These are phyloP conservation scores for Fusarium annulatum DNA, from an alignment of 2,329 filamentous ascomycete species.

Conservation along the genomic window DNA sequence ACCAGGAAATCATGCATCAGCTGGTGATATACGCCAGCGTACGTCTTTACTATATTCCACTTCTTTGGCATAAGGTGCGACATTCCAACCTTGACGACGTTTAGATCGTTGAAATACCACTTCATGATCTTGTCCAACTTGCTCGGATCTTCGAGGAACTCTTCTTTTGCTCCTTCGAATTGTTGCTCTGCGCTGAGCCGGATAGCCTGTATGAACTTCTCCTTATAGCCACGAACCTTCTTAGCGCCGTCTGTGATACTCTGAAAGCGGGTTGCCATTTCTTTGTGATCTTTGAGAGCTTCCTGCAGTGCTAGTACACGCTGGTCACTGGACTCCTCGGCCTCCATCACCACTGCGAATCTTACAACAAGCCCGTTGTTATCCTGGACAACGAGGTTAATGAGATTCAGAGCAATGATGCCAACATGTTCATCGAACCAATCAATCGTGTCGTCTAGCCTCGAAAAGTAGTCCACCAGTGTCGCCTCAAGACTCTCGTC, in stretches of 20 bases:
- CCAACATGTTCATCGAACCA: constrained; percentile 97
- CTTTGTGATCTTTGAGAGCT: constrained; percentile 93
- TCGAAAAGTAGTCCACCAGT: constrained; percentile 88
- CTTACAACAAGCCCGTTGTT: constrained; percentile 92
- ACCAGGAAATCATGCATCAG: constrained; percentile 96
- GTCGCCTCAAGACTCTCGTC: constrained; percentile 82
- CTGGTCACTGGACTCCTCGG: constrained; percentile 96
- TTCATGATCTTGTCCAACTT: constrained; percentile 87
- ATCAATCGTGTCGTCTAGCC: constrained; percentile 86
- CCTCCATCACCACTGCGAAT: constrained; percentile 90
- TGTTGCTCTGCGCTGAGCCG: constrained; percentile 77
- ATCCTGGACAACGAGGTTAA: constrained; percentile 85
- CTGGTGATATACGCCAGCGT: constrained; percentile 89
- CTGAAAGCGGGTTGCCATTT: constrained; percentile 92
- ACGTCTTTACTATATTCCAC: constrained; percentile 95
- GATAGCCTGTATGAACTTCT: constrained; percentile 89
- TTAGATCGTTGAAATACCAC: constrained; percentile 98
- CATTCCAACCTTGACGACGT: constrained; percentile 94
- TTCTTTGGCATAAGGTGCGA: constrained; percentile 91
- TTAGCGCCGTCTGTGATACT: constrained; percentile 95
- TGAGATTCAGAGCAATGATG: constrained; percentile 87
- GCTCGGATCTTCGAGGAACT: constrained; percentile 85
- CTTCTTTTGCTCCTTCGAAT: constrained; percentile 76
- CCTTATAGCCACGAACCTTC: constrained; percentile 93
- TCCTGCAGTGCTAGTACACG: constrained; percentile 92